A percentile compares a stretch with the other conserved stretches of the same genome.
These are phyloP conservation scores for Ophiostoma triangulosporum DNA, from an alignment of 2,329 filamentous ascomycete genomes.

Conservation along the genomic window DNA sequence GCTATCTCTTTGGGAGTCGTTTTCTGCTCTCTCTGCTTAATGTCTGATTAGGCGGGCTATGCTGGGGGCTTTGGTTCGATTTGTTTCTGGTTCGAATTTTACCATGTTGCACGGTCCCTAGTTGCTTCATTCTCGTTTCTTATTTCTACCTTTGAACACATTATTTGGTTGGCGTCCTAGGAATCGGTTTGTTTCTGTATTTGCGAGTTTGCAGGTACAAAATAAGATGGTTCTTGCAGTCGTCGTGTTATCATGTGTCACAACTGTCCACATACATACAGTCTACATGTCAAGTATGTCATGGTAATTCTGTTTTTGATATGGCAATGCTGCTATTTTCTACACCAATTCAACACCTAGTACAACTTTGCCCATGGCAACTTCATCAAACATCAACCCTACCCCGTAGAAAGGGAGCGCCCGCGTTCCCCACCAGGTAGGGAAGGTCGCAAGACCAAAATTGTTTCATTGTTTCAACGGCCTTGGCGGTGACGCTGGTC, in stretches of 20 bases:
- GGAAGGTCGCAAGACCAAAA: conserved; percentile 80
- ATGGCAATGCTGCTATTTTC: background rate
- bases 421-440: conserved; percentile 95
- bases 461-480: conserved; percentile 88
- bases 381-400: background rate
- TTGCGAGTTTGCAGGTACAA: conserved; percentile 7
- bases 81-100: background rate
- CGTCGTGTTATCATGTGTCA: too few relatives aligned
- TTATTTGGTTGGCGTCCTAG: conserved; percentile 8
- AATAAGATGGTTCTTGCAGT: background rate
- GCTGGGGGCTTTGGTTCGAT: background rate
- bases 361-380: conserved; percentile 26
- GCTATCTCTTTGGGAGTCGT: background rate
- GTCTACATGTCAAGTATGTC: too few relatives aligned
- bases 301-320: too few relatives aligned
- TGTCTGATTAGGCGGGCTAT: conserved; percentile 6
- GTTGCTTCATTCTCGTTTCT: background rate
- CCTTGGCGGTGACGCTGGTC: conserved; percentile 68
- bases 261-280: too few relatives aligned
- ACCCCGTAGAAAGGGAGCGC: conserved; percentile 74
- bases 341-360: background rate
- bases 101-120: background rate
- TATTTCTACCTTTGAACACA: background rate
- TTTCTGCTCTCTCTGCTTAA: background rate
- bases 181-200: conserved; percentile 1